Evolutionary conservation across 108 stramenopile species (phyloP).

Genomic region (Nitzschia sp.): DNA sequence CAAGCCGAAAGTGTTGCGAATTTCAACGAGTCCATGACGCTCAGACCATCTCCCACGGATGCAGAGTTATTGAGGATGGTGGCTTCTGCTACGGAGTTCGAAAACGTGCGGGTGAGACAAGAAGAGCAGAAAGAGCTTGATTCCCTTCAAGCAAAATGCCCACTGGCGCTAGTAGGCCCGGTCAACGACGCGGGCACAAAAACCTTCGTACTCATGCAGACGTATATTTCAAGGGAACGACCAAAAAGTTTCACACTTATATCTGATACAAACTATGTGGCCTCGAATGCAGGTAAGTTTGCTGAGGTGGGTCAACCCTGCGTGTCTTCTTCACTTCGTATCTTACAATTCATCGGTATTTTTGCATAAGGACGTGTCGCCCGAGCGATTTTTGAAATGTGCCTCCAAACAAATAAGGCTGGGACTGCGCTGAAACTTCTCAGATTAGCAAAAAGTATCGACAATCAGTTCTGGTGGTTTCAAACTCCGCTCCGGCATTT

Average conservation of each 20-base stretch:
- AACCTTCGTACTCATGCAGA: conserved; percentile 90
- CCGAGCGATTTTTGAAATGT: conserved; percentile 97
- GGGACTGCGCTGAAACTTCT: conserved; percentile 85
- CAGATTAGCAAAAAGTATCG: conserved; percentile 91
- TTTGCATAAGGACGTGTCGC: conserved; percentile 77
- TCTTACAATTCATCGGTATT: not conserved
- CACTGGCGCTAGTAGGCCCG: conserved; percentile 57
- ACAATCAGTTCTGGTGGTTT: conserved; percentile 96
- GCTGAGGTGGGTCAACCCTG: not conserved
- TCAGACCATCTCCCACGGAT: conserved; percentile 64
- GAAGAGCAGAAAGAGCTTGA: conserved; percentile 93
- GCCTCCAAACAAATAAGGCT: conserved; percentile 66
- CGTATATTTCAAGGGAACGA: conserved; percentile 74
- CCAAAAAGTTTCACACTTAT: conserved; percentile 92
- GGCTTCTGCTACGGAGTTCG: conserved; percentile 94
- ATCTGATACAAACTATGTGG: conserved; percentile 97
- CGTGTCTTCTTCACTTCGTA: not conserved
- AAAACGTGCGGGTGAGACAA: conserved; percentile 91
- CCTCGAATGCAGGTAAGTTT: conserved; percentile 81
- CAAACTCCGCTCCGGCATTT: conserved; percentile 93
- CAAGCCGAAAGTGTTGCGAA: conserved; percentile 91
- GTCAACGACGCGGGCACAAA: conserved; percentile 91
- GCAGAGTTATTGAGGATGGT: conserved; percentile 82
- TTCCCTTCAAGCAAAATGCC: conserved; percentile 54
- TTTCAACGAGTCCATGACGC: conserved; percentile 86